Evolutionary conservation across 257 asterid species (phyloP), one percentile per base, ranked within the genome.

Genomic region (Asclepias syriaca): DNA sequence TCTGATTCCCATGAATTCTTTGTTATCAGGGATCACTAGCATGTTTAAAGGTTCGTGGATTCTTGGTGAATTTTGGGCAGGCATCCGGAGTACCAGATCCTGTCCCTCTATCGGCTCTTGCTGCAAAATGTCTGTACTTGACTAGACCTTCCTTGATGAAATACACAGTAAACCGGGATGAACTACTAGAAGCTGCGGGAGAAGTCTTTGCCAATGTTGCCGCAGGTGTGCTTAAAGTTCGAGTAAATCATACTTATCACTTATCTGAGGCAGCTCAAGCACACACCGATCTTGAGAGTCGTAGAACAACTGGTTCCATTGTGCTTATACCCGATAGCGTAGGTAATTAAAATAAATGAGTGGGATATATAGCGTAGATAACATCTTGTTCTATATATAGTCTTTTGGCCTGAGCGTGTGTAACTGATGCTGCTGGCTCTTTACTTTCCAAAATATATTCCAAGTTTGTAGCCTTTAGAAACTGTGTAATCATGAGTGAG

Each of bases 21-120:
- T 66, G 34, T 73, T 64, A 71, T 69, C 84, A 95, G 99, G 97
- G 98, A 65, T 95, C 99, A 13, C 71, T 95, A 75, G 91, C 91
- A 40, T 90, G 97, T 81, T 82, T 95, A 81, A 95, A 90, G 79
- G 21, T 78, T 14, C 94, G 96, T 19, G 99, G 99, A 53, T 84
- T 83, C 87, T 81, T 95, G 98, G 96, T 95, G 79, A 88, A 79
- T 76, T 92, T 90, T 18, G 99, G 99, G 13, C 99, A 92, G 84
- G 82, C 99, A 39, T 92, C 99, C 1, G 99, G 96, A 16, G 37
- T 78, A 4, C 92, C 95, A 39, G 98, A 90, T 29, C 96, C 96
- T 1, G 74, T 88, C 51, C 92, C 92, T n/a, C 63, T 88, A 70
- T 80, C 98, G 0, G 86, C 92, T 43, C 88, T 95, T 43, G 85